Base-by-base conservation (phyloP, 1,139 yeast genomes). In the Yamadazyma buinensis region DNA sequence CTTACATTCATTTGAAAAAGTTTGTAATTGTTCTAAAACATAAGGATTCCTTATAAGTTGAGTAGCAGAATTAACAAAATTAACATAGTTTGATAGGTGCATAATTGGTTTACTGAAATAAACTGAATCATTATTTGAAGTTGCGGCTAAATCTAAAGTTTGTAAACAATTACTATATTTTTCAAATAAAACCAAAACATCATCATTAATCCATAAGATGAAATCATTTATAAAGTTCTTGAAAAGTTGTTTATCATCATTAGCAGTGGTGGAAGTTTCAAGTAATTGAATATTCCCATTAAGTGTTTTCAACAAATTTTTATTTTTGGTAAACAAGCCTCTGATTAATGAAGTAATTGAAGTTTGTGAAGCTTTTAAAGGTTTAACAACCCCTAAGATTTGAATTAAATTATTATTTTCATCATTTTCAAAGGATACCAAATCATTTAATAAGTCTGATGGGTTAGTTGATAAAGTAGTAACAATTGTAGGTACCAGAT, bases 291-390 rank as follows among this genome's bases (percentile, higher is more conserved):
- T 31, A 21, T 52, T 44, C 13, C 23, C 34, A 33, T 52, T 46
- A 18, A 67, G 45, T 4, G 57, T 29, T 11, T 52, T 40, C 15
- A 64, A 45, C 20, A 69, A 49, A 30, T 55, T 57, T 33, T 57
- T 50, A 47, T 67, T 67, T 41, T 61, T 64, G 28, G 75, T 68
- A 48, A 62, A 61, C 29, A 68, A 49, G 0, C 75, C 75, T 35
- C 75, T 51, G 11, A 63, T 55, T 20, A 67, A 47, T 3, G 72
- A 51, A 5, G 66, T 52, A 11, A 64, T 37, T 3, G 65, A 54
- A 17, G 58, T 46, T 24, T 48, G 50, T 17, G 57, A 37, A 15
- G 57, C 46, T 35, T 54, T 54, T 10, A 59, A 42, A 13, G 72
- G 69, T 36, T 58, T 61, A 29, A 62, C 52, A 22, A 54, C 40